Evolutionary conservation across 768 basidiomycete species (phyloP), one percentile per base, ranked within the genome.

Genomic region (Roridomyces roridus): DNA sequence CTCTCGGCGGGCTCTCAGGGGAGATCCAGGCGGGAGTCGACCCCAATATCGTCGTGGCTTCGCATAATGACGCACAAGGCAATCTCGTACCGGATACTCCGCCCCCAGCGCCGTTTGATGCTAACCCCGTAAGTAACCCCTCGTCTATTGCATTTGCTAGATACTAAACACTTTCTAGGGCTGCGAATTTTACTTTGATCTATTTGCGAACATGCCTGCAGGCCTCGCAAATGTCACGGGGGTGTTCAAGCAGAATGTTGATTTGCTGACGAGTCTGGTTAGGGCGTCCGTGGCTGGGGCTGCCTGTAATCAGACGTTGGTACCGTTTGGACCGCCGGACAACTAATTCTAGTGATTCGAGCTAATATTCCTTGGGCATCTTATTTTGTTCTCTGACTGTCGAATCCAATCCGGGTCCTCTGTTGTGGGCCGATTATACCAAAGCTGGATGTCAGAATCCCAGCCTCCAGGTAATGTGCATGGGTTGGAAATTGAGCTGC

Each of bases 21-120:
- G 42, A 41, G 24, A 47, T 46, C 24, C 31, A 31, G 44, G 44
- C 14, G 46, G 25, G 29, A 41, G 47, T 35, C 37, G n/a, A n/a
- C n/a, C n/a, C 37, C 46, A 47, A 48, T 36, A 28, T 47, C 35
- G 36, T 45, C 20, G 54, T 46, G 21, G n/a, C n/a, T n/a, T n/a
- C n/a, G n/a, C 35, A 47, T 23, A 55, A 55, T 21, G 46, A 55
- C 46, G 46, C 40, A n/a, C 39, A 55, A 29, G 54, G 54, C 6
- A 28, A 36, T 17, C 40, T 21, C 36, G 43, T 56, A 23, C 36
- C 55, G 26, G 55, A 56, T 41, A 47, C 55, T 29, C 39, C 46
- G 29, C 41, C 41, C 28, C 55, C 55, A 17, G 39, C 47, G 23
- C 55, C 55, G 39, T 56, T 48, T 31, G 41, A 56, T 34, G 45